phyloP scores from a whole-genome alignment of 805 yeast genomes.

The Teunomyces stri region DNA sequence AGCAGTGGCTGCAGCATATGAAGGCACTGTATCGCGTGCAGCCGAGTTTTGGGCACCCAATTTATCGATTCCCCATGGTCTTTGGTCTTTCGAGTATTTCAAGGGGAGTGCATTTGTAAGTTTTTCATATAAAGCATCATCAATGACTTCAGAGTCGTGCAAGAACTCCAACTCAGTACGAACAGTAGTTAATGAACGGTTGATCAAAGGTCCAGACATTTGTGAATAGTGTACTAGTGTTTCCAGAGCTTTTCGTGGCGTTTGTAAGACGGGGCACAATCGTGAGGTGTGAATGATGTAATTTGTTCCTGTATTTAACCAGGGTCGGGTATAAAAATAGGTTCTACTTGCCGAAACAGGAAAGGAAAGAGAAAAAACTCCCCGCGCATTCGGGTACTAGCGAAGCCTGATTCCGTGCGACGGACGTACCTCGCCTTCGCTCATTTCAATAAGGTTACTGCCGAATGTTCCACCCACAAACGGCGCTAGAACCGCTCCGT shows the following conservation, averaged over 20 bases:
- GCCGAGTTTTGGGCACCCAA: slow-evolving; percentile 9
- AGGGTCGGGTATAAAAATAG: neutral
- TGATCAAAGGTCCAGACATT: slow-evolving; percentile 57
- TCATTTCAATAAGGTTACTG: slow-evolving; percentile 9
- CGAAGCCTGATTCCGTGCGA: neutral
- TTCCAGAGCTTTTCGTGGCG: neutral
- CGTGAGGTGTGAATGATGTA: neutral
- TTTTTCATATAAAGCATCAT: slow-evolving; percentile 51
- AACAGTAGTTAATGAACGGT: slow-evolving; percentile 74
- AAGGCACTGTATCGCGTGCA: slow-evolving; percentile 4
- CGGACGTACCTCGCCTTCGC: slow-evolving; percentile 9
- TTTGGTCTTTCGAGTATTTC: slow-evolving; percentile 50
- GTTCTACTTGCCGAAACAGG: too few species aligned
- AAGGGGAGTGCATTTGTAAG: slow-evolving; percentile 54
- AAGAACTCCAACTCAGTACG: slow-evolving; percentile 80
- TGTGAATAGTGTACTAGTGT: too few species aligned
- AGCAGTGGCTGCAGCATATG: slow-evolving; percentile 7
- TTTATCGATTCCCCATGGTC: slow-evolving; percentile 45
- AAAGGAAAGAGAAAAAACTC: neutral
- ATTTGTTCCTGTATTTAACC: neutral
- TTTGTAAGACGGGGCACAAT: neutral
- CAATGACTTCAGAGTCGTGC: slow-evolving; percentile 69
- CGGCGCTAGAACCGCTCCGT: neutral
- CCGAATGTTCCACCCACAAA: slow-evolving; percentile 7
- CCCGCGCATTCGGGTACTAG: neutral